Conservation (phyloP, 2,329 filamentous ascomycete species). For the Calonectria hawksworthii region DNA sequence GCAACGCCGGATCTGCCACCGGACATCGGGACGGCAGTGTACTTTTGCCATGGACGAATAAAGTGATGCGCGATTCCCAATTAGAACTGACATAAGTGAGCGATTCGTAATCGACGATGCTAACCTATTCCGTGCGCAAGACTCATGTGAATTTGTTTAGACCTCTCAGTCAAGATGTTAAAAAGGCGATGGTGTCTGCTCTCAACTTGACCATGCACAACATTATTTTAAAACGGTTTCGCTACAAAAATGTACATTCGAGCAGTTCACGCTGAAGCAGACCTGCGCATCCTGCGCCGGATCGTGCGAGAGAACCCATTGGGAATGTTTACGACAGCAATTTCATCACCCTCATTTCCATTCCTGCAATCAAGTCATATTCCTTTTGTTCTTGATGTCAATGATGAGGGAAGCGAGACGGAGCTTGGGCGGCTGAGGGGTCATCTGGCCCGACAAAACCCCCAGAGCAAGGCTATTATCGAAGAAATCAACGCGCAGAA, state of each 20-base stretch:
- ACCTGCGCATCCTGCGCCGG: conserved; percentile 63
- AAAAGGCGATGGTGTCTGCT: background rate
- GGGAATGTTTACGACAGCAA: conserved; percentile 73
- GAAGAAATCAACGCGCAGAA: conserved; percentile 51
- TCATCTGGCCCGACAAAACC: conserved; percentile 74
- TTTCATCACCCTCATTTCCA: conserved; percentile 62
- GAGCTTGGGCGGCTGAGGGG: conserved; percentile 66
- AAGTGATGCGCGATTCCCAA: background rate
- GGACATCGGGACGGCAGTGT: background rate
- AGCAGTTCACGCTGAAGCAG: conserved; percentile 64
- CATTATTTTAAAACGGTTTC: background rate
- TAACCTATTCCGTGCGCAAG: background rate
- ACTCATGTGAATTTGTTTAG: background rate
- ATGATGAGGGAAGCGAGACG: conserved; percentile 55
- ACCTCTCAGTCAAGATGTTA: background rate
- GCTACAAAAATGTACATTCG: conserved; percentile 70
- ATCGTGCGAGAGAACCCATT: conserved; percentile 73
- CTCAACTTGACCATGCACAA: background rate
- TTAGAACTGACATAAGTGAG: background rate
- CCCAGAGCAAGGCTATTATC: conserved; percentile 73
- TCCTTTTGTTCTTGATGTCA: conserved; percentile 69
- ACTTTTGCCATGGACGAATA: background rate
- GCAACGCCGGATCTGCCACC: background rate
- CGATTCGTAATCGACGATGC: background rate
- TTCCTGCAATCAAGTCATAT: conserved; percentile 72